Percentiles rank a stretch among this genome's conserved stretches.
Conservation (phyloP, 306 rosid genomes). For the Mimosa bimucronata region DNA sequence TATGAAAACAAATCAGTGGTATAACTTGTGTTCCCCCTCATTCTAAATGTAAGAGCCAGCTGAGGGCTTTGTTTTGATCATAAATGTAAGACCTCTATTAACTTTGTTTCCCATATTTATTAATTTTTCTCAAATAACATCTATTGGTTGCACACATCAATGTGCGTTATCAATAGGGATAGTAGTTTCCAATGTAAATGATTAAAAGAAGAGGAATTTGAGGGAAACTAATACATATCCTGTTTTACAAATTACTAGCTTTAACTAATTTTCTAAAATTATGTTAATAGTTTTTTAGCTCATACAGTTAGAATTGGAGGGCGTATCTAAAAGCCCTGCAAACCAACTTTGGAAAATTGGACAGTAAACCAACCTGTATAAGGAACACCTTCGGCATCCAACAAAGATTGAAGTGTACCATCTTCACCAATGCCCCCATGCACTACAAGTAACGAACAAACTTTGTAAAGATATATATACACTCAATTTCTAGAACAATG, state of each 20-base stretch:
- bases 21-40: background rate
- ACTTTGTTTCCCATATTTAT: background rate
- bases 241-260: background rate
- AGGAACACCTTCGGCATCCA: slow-evolving; percentile 84
- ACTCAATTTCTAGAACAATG: slow-evolving; percentile 26
- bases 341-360: slow-evolving; percentile 14
- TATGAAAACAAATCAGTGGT: slow-evolving; percentile 21
- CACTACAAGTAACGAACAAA: slow-evolving; percentile 54
- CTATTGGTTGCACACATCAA: background rate
- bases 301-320: background rate
- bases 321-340: background rate
- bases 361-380: slow-evolving; percentile 68
- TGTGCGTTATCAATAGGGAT: background rate
- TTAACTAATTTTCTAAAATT: background rate
- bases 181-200: background rate
- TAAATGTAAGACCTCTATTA: background rate
- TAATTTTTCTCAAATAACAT: background rate
- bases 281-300: background rate
- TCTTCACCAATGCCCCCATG: slow-evolving; percentile 99
- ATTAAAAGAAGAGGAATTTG: background rate
- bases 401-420: slow-evolving; percentile 87
- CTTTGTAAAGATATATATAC: slow-evolving; percentile 20
- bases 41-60: background rate
- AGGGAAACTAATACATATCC: background rate
- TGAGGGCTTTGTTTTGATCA: background rate